Evolutionary conservation across 2,329 filamentous ascomycete species (phyloP).

Genomic region (Podosphaera aphanis): DNA sequence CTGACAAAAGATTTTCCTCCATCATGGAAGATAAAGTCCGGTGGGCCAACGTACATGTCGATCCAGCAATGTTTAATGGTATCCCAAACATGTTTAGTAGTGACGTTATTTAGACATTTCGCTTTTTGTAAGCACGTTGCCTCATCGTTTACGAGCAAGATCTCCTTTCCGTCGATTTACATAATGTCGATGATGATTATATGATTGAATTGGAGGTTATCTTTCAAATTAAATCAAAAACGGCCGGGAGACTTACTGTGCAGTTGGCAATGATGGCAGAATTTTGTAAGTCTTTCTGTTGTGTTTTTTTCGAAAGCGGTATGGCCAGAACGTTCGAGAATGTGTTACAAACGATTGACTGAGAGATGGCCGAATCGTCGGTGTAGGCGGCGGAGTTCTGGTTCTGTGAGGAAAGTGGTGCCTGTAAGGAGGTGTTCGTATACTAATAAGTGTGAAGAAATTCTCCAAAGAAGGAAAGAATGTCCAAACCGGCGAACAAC

Average conservation of each 20-base stretch:
- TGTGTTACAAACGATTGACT: neutral
- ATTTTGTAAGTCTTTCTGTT: neutral
- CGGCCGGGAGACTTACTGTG: neutral
- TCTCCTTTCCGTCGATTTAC: neutral
- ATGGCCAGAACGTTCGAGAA: neutral
- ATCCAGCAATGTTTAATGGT: too few relatives aligned
- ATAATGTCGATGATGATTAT: constrained; percentile 2
- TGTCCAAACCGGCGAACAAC: neutral
- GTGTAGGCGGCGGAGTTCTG: neutral
- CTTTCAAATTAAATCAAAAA: neutral
- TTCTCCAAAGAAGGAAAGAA: constrained; percentile 1
- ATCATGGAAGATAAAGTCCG: too few relatives aligned
- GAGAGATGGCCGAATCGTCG: neutral
- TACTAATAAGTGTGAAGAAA: neutral
- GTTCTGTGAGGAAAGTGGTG: neutral
- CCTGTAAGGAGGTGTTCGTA: too few relatives aligned
- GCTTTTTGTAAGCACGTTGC: too few relatives aligned
- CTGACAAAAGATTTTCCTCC: neutral
- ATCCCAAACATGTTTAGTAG: too few relatives aligned
- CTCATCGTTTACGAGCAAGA: constrained; percentile 2
- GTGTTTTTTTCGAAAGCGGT: neutral
- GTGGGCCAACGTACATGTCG: too few relatives aligned
- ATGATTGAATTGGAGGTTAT: constrained; percentile 1
- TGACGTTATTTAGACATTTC: too few relatives aligned
- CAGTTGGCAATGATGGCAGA: neutral